Base-by-base conservation (phyloP, 2,329 filamentous ascomycete genomes). In the Scedosporium boydii region DNA sequence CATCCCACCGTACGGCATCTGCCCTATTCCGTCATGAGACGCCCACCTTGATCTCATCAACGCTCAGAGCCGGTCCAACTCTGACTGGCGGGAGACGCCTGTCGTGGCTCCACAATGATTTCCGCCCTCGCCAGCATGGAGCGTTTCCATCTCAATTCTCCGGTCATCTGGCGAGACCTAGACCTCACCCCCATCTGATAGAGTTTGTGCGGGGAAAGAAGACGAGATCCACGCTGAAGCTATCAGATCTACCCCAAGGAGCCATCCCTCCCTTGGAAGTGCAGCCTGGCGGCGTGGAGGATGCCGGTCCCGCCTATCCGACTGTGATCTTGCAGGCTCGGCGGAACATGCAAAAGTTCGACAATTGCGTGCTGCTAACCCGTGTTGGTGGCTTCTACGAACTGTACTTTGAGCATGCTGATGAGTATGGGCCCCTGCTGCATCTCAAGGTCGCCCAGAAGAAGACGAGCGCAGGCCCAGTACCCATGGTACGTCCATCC, bases 321-420 rank as follows among this genome's bases (percentile, higher is more conserved):
- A 89, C 91, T n/a, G 89, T 98, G 58, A 79, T 98, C 63, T 85
- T 91, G 70, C 92, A 96, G 72, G 93, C 91, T 29, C 85, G 86
- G 63, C 90, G 87, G 67, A 96, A 96, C 75, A 96, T 98, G 88
- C 82, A 86, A 67, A 92, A 89, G 69, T 97, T 96, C 76, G 85
- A 87, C 69, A 91, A 96, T 69, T 98, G 93, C 75, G 89, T 99
- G 46, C 75, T 99, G 6, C 77, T 99, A 64, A 99, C 95, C 3
- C 86, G 93, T 63, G 92, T 99, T 29, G 95, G 95, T 62, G 88
- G 93, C 64, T 99, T 99, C 76, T 99, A 98, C 75, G 95, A 99
- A 83, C 79, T 99, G 63, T 99, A 99, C 76, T 96, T 98, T 73
- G 89, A 96, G 69, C 93, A 99, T 72, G 95, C 96, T 10, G 90